Evolutionary conservation across 169 alveolate species (phyloP), one percentile per base, ranked within the genome.

Genomic region (Plasmodium malariae): DNA sequence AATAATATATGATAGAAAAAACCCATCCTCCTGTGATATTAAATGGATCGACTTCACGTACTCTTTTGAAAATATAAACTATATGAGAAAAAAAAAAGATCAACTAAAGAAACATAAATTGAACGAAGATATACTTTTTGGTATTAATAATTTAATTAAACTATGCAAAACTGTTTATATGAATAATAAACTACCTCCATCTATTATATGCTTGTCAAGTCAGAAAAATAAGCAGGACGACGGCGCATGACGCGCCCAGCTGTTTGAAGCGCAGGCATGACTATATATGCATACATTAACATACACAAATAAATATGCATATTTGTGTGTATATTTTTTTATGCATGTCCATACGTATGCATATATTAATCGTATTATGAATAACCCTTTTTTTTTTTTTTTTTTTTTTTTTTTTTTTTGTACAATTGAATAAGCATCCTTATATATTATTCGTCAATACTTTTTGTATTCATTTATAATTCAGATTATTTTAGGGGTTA

Each of bases 21-120:
- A 80, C 17, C 78, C 90, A 1, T 69, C 30, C 4, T 63, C 34
- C 11, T 80, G 90, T 80, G 90, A 80, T 40, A 21, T 80, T 6
- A 80, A 67, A 70, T 80, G 90, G 90, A 80, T 80, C 32, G 90
- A 80, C 65, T 80, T 80, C 49, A 80, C 90, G 3, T 80, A 80
- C 24, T 63, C 90, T 14, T 80, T 80, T 65, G 68, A 55, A 36
- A 28, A 63, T 37, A 7, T 19, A 2, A 24, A 30, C 17, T 30
- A 26, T n/a, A 36, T 59, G 4, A 55, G 26, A 14, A 55, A 37
- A 7, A 63, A 54, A 11, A 45, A 17, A 1, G 51, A 43, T 11
- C 12, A 21, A 17, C n/a, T 43, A 63, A 51, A 51, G 17, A 49
- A 49, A 28, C 19, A 24, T 32, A 80, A 32, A 28, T 36, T 28